These are phyloP conservation scores for Acorus calamus DNA, from an alignment of 106 monocot genomes.

Conservation along the genomic window DNA sequence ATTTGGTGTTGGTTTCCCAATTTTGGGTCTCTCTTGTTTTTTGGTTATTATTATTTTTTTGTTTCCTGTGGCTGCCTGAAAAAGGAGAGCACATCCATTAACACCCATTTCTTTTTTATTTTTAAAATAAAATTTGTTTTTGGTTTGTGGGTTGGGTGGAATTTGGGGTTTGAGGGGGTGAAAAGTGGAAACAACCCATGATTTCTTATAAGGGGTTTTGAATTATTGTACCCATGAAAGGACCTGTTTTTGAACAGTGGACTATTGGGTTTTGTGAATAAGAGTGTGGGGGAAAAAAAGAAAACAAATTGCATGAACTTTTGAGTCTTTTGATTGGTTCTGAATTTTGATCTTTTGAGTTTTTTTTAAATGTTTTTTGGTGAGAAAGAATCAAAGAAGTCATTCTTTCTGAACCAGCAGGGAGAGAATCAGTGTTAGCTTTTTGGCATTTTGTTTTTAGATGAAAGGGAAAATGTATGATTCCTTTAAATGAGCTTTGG, in stretches of 20 bases:
- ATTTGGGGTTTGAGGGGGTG: no score
- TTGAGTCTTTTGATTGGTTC: neutral
- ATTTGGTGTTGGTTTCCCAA: slow-evolving; percentile 6
- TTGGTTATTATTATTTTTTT: neutral
- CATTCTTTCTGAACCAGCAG: slow-evolving; percentile 20
- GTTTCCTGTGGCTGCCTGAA: slow-evolving; percentile 1
- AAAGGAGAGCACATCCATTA: slow-evolving; percentile 13
- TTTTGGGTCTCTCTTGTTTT: slow-evolving; percentile 1
- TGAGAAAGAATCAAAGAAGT: slow-evolving; percentile 4
- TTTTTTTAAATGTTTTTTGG: neutral
- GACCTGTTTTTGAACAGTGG: no score
- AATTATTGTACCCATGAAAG: no score
- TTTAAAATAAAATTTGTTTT: no score
- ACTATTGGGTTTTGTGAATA: no score
- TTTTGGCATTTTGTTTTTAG: slow-evolving; percentile 27
- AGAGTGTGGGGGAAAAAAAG: no score
- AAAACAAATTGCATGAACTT: no score
- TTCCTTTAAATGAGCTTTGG: slow-evolving; percentile 27
- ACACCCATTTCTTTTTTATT: neutral
- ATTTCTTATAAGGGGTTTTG: no score
- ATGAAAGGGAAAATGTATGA: slow-evolving; percentile 8
- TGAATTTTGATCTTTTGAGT: slow-evolving; percentile 6
- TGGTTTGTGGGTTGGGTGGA: no score
- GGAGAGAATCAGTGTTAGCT: slow-evolving; percentile 15
- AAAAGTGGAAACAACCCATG: no score